phyloP scores from a whole-genome alignment of 2,329 filamentous ascomycete species.

The Tolypocladium tropicale region DNA sequence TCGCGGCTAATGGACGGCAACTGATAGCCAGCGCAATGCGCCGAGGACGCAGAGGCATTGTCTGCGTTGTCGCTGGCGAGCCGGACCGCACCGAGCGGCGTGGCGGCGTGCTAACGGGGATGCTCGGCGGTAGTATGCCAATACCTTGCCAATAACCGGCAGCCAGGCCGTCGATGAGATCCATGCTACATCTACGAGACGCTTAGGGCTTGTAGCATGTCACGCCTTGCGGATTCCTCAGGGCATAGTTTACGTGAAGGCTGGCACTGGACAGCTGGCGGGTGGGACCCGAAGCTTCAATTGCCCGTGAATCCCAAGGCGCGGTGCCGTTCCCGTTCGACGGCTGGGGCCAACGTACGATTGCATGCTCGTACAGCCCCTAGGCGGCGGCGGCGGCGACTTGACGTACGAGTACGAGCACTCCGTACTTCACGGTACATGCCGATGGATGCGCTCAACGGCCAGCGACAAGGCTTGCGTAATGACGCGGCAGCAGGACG shows the following conservation, averaged over 20 bases:
- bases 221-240: no score
- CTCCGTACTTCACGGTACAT: neutral
- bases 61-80: neutral
- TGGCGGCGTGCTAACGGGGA: neutral
- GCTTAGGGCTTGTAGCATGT: no score
- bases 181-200: neutral
- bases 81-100: neutral
- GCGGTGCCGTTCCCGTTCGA: neutral
- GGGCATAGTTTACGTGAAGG: no score
- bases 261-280: no score
- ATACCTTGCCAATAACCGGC: neutral
- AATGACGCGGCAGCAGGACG: no score
- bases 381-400: no score
- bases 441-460: neutral
- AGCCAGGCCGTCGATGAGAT: neutral
- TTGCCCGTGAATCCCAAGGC: neutral
- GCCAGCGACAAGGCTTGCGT: neutral
- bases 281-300: neutral
- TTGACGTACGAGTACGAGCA: no score
- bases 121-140: neutral
- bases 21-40: no score
- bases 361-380: no score
- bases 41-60: no score
- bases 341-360: neutral
- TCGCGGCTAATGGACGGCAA: no score